Base-by-base conservation (phyloP, 495 filamentous ascomycete species). In the Aspergillus ostianus region DNA sequence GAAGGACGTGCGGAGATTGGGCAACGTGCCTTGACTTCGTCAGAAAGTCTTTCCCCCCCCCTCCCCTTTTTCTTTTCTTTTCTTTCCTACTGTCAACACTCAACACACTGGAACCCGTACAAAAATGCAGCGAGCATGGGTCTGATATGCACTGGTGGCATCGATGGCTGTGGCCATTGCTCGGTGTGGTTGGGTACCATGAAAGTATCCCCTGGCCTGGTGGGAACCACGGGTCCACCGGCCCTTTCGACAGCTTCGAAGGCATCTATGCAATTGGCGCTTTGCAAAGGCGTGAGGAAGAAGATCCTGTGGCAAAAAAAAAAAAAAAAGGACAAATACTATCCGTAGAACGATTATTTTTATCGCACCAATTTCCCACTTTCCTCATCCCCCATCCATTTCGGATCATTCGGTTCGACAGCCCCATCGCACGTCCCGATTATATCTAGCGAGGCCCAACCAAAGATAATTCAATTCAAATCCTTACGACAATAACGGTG, bases 91-190 rank as follows among this genome's bases (percentile, higher is more conserved):
- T 41, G 36, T 41, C 36, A 15, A 17, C 36, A 17, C 36, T 4
- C 36, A 8, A 10, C 6, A 32, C 29, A 32, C 36, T 4, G 36
- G 36, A 15, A 15, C 21, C 15, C 23, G 47, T 18, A 51, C 19
- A 51, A 51, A 27, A 30, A 50, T 13, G 5, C 20, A 27, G 23
- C 3, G 50, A 52, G 26, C 47, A 15, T 26, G 9, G 27, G 50
- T 21, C 17, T 52, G 50, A 52, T 52, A 32, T 52, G 50, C 50
- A 55, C 59, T 32, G 63, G 58, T 55, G 55, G 58, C 48, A 58
- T 55, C 41, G 54, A 63, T 58, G 60, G 55, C 60, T 57, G 48
- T 41, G 26, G 27, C 29, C 12, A 23, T 13, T 26, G 19, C n/a
- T 15, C 36, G 29, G 26, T 26, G 19, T 62, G 55, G 58, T 62